Evolutionary conservation across 2,329 filamentous ascomycete genomes (phyloP), one percentile per base, ranked within the genome.

Genomic region (Gliomastix tumulicola): DNA sequence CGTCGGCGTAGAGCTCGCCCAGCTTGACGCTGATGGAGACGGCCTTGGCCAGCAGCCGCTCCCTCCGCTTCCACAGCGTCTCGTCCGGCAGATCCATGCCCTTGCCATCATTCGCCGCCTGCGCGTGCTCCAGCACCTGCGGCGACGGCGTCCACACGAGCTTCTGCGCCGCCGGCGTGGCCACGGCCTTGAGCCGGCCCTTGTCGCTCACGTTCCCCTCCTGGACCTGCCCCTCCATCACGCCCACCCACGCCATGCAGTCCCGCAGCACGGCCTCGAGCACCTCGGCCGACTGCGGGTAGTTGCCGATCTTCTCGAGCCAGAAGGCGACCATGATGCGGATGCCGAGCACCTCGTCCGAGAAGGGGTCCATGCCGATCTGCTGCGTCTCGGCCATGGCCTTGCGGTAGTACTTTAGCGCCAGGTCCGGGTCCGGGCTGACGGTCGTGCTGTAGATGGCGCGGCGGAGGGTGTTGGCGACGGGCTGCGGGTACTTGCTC

Each of bases 371-470:
- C 65, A 98, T 76, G 1, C 80, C 79, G 35, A 84, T 54, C 50
- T 87, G 79, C 34, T 79, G 66, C 39, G 88, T 88, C 35, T 83
- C 71, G 43, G 80, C 69, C 39, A 97, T 68, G 4, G 89, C 88
- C 45, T 84, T 74, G 49, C 81, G 81, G 57, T 95, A 97, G 57
- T 87, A 87, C 47, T 87, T 84, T 41, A 94, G 68, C 1, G 90
- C 89, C 37, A 84, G 72, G 40, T 83, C 74, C 4, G 86, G 79
- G 41, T 94, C 82, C 5, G 84, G 73, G 27, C 77, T 70, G 44
- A 83, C 76, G 51, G 92, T 89, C 46, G 82, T 86, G 60, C 87
- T 94, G 64, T 90, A 96, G 19, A 97, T 66, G 0, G 88, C 92
- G 46, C 81, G 77, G 21, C 92, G 85, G 32, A 98, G 70, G 42